Conservation (phyloP, 2,329 filamentous ascomycete genomes). For the Aspergillus uvarum region DNA sequence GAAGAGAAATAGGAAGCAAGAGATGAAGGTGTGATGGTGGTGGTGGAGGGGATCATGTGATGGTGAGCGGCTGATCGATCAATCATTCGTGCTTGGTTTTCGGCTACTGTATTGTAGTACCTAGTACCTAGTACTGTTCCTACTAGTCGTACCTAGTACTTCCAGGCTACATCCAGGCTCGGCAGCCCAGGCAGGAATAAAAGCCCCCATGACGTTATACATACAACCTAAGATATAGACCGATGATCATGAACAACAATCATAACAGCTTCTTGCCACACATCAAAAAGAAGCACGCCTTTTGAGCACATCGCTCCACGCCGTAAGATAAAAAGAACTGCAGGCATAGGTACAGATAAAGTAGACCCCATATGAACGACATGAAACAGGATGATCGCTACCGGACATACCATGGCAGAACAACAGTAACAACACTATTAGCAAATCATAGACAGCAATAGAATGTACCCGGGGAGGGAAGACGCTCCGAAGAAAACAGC, state of each 20-base stretch:
- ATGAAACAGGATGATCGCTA: not conserved
- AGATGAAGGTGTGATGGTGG: not conserved
- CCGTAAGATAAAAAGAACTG: not conserved
- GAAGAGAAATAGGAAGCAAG: constrained; percentile 12
- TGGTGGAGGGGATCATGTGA: constrained; percentile 31
- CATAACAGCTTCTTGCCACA: not conserved
- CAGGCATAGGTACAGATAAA: not conserved
- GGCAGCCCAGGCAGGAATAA: too few relatives aligned
- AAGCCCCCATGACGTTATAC: not conserved
- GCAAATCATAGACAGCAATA: not conserved
- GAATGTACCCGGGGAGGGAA: not conserved
- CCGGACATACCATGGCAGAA: not conserved
- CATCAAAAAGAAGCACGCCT: too few relatives aligned
- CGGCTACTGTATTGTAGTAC: not conserved
- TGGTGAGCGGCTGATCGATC: constrained; percentile 17
- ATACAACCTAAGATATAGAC: not conserved
- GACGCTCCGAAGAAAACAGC: not conserved
- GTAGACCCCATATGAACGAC: not conserved
- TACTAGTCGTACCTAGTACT: not conserved
- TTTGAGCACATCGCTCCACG: not conserved
- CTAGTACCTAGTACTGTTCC: too few relatives aligned
- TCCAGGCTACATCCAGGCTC: too few relatives aligned
- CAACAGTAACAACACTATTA: not conserved
- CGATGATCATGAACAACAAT: not conserved
- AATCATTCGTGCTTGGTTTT: not conserved